Evolutionary conservation across 2,329 filamentous ascomycete genomes (phyloP), one percentile per base, ranked within the genome.

Genomic region (Chalaropsis thielavioides): DNA sequence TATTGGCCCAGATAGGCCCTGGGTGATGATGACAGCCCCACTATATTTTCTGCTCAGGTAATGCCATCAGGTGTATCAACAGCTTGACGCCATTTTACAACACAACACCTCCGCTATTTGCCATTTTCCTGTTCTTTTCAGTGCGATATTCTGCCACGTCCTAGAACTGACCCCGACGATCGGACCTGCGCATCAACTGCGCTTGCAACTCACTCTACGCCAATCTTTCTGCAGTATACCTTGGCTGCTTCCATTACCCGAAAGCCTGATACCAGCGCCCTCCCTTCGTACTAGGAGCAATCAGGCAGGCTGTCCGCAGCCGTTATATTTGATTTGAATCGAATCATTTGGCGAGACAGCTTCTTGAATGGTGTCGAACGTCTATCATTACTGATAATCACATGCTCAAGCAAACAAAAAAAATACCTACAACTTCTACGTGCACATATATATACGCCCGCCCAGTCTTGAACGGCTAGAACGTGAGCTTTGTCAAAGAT

Each of bases 11-110:
- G 19, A n/a, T 19, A 4, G 6, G 5, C 5, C 19, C 41, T 10
- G 17, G 27, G 19, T 17, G 51, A 22, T 10, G n/a, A n/a, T 46
- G 19, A 15, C 27, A 10, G 15, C 15, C 46, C 64, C 64, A 38
- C 61, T 54, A 41, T 61, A 41, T 27, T 31, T 43, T 64, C 17
- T 51, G 31, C 19, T 59, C n/a, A 65, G 56, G 64, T 60, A 66
- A 66, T 64, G 6, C 61, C 35, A 66, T 66, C 43, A 61, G 61
- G 65, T 61, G 56, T 64, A 62, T 60, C 49, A 66, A 66, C 24
- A 46, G 31, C 35, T 51, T 46, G 17, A 62, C 8, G 22, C 44
- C 17, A 24, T 43, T 35, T 17, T 43, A 62, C 22, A 11, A 62
- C 41, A 62, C 11, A n/a, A 49, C 41, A 62, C 8, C 11, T 10